A percentile compares a stretch with the other conserved stretches of the same genome.
These are phyloP conservation scores for Acanthamoeba castellanii DNA, from an alignment of 208 protist species.

Conservation along the genomic window DNA sequence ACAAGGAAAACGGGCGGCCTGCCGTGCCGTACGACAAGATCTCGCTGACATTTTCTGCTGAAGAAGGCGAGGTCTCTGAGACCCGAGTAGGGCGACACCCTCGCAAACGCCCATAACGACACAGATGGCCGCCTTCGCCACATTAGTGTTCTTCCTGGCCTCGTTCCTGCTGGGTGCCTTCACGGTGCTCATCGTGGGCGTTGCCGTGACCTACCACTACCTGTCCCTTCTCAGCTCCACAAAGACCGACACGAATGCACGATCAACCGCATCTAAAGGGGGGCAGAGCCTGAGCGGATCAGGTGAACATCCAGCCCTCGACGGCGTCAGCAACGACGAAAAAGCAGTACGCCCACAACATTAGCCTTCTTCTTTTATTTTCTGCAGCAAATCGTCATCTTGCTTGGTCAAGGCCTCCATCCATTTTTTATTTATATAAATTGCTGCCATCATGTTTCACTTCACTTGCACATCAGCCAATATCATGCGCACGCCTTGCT, in stretches of 20 bases:
- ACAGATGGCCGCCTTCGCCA: neutral
- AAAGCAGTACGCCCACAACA: neutral
- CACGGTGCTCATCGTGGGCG: constrained; percentile 31
- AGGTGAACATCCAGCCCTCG: neutral
- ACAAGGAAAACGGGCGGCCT: too few relatives aligned
- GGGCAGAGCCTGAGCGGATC: neutral
- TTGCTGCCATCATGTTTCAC: neutral
- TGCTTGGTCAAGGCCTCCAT: neutral
- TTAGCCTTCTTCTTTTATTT: neutral
- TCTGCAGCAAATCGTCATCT: neutral
- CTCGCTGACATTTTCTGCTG: too few relatives aligned
- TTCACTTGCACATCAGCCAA: neutral
- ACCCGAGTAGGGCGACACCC: too few relatives aligned
- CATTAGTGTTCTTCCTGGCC: constrained; percentile 32
- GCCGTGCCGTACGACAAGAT: too few relatives aligned
- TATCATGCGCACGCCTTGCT: too few relatives aligned
- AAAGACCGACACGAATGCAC: neutral
- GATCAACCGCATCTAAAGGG: neutral
- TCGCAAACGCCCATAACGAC: too few relatives aligned
- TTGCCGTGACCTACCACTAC: constrained; percentile 42
- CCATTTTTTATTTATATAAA: neutral
- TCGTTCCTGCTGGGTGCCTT: constrained; percentile 41
- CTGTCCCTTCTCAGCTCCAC: constrained; percentile 9
- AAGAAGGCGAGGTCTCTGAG: too few relatives aligned
- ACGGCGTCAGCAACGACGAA: neutral